phyloP scores from a whole-genome alignment of 2,329 filamentous ascomycete genomes.

The Hymenoscyphus occultus region DNA sequence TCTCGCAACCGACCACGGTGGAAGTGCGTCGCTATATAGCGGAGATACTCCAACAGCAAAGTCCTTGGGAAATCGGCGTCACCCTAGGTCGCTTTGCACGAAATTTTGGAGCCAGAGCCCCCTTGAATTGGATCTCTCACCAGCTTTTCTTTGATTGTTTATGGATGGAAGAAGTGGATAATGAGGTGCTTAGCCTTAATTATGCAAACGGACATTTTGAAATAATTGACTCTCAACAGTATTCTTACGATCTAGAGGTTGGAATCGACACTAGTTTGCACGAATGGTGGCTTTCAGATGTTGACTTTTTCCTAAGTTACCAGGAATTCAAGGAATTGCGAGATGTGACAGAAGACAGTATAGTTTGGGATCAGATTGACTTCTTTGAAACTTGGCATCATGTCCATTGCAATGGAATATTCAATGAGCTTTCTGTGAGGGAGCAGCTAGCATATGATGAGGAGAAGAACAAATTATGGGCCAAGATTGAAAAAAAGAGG shows the following conservation, averaged over 20 bases:
- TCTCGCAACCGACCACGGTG: slow-evolving; percentile 13
- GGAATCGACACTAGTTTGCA: background rate
- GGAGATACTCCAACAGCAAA: slow-evolving; percentile 16
- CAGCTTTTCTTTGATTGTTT: slow-evolving; percentile 21
- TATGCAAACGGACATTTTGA: slow-evolving; percentile 15
- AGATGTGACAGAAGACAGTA: too few species aligned
- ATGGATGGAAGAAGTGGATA: slow-evolving; percentile 14
- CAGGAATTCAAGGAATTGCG: too few species aligned
- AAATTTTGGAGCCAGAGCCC: slow-evolving; percentile 23
- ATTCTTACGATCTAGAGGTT: background rate
- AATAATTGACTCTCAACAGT: slow-evolving; percentile 19
- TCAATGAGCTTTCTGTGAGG: too few species aligned
- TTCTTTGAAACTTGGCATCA: too few species aligned
- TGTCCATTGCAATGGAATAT: too few species aligned
- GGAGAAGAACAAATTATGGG: too few species aligned
- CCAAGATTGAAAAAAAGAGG: too few species aligned
- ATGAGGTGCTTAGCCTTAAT: slow-evolving; percentile 17
- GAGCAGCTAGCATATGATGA: too few species aligned
- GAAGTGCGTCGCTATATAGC: slow-evolving; percentile 17
- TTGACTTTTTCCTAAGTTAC: too few species aligned
- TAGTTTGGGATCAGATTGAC: too few species aligned
- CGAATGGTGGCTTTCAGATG: too few species aligned
- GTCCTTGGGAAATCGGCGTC: slow-evolving; percentile 21
- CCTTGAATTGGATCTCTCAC: slow-evolving; percentile 21
- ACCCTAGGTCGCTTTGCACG: slow-evolving; percentile 17